Evolutionary conservation across 164 flowering plant genomes (phyloP), one percentile per base, ranked within the genome.

Genomic region (Tetracentron sinense): DNA sequence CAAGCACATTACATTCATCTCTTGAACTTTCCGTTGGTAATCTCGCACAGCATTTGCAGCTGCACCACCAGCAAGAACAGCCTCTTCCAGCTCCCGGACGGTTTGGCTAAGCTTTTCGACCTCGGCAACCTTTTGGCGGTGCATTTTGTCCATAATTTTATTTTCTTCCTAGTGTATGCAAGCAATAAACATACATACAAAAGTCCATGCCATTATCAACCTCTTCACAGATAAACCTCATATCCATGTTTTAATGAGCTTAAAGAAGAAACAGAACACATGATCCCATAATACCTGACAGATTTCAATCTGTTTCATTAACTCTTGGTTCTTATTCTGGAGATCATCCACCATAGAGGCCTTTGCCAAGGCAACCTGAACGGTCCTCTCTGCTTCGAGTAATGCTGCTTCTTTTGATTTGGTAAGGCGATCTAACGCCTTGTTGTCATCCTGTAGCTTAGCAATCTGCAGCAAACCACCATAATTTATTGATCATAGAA

Each of bases 261-360:
- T 60, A 27, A 6, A 22, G 16, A 48, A 25, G 19, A 58, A 38
- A 54, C 17, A 57, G 49, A 49, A 42, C 29, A 60, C 19, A 58
- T 17, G 52, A 46, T 3, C 23, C 29, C 11, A 64, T 0, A 23
- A 57, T 77, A 91, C 99, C 97, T 94, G 99, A 73, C 99, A 94
- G 35, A 94, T 94, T 71, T 94, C 99, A 29, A 94, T 91, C 76
- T 94, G 99, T 72, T 91, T 94, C 96, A 91, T 89, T 72, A 94
- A 76, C 65, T 94, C 99, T 72, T 91, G 97, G 70, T 94, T 94
- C 72, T 94, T 91, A 68, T 94, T 94, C 65, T 94, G 99, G 38
- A 94, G 87, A 76, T 94, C 99, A 81, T 94, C 99, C 63, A 94
- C 99, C 96, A 91, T 81, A 38, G 97, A 91, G 38, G 99, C 99